Conservation (phyloP, 1,139 yeast species). For the Yamadazyma songkhlaensis region DNA sequence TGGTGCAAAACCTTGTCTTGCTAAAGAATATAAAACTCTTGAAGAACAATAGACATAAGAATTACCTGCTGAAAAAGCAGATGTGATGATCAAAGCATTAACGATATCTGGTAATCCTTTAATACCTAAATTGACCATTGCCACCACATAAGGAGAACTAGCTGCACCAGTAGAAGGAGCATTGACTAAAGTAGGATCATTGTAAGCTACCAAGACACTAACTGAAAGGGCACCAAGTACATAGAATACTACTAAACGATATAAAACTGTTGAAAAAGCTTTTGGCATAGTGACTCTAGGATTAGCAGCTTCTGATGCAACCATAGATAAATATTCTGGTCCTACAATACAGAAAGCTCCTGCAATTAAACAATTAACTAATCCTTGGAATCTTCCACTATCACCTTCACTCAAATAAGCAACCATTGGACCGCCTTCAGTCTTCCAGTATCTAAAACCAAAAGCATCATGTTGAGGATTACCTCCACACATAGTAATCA, state of each 20-base stretch:
- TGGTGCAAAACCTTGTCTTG: constrained; percentile 38
- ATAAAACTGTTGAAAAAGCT: constrained; percentile 63
- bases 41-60: constrained; percentile 40
- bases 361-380: constrained; percentile 54
- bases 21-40: constrained; percentile 35
- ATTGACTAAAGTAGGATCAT: constrained; percentile 31
- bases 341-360: constrained; percentile 75
- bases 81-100: constrained; percentile 22
- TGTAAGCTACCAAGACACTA: constrained; percentile 36
- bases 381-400: constrained; percentile 68
- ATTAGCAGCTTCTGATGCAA: constrained; percentile 74
- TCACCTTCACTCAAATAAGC: constrained; percentile 52
- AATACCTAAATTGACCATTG: constrained; percentile 37
- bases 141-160: constrained; percentile 42
- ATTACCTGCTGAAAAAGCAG: constrained; percentile 42
- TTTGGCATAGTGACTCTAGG: constrained; percentile 54
- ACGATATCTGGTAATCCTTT: constrained; percentile 36
- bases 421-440: constrained; percentile 46
- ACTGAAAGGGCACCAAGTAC: constrained; percentile 45
- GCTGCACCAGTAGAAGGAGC: constrained; percentile 25
- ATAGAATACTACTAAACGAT: constrained; percentile 65
- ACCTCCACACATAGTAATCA: constrained; percentile 83
- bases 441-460: constrained; percentile 64
- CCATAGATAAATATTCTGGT: constrained; percentile 78
- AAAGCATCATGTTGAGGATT: constrained; percentile 62